Evolutionary conservation across 176 grass and related monocot genomes (phyloP).

Genomic region (Guadua angustifolia): DNA sequence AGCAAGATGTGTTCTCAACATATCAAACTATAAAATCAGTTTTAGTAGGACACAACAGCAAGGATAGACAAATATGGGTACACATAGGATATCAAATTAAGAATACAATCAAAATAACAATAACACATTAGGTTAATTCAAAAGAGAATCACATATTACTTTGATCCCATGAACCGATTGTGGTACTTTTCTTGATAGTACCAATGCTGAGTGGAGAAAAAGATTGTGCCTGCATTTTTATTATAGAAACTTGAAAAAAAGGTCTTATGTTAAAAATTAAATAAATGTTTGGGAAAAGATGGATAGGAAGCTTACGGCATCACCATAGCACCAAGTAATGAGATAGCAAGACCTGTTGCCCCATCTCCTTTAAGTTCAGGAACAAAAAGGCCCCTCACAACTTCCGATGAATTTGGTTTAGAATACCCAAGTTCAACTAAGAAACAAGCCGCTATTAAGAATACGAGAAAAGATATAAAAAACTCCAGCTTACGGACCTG

Average conservation of each 20-base stretch:
- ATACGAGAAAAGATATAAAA: constrained; percentile 85
- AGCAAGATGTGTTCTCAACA: constrained; percentile 5
- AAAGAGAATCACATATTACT: constrained; percentile 46
- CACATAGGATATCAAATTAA: constrained; percentile 5
- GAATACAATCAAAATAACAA: constrained; percentile 5
- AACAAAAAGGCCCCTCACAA: constrained; percentile 93
- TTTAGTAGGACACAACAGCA: background rate
- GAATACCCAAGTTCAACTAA: constrained; percentile 87
- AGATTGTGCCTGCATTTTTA: constrained; percentile 82
- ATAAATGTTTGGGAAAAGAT: background rate
- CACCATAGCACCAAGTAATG: constrained; percentile 97
- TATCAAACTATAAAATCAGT: background rate
- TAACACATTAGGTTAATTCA: constrained; percentile 6
- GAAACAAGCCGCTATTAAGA: constrained; percentile 88
- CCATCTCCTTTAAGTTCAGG: constrained; percentile 96
- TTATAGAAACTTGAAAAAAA: constrained; percentile 27
- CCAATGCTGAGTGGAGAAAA: constrained; percentile 97
- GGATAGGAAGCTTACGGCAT: constrained; percentile 82
- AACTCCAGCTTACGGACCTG: constrained; percentile 95
- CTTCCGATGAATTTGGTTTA: constrained; percentile 83
- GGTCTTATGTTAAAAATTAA: background rate
- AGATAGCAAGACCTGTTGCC: constrained; percentile 89
- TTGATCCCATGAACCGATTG: constrained; percentile 86
- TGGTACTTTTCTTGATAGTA: constrained; percentile 95
- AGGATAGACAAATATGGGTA: background rate